These are phyloP conservation scores for Teunomyces barrocoloradensis DNA, from an alignment of 805 yeast genomes.

Conservation along the genomic window DNA sequence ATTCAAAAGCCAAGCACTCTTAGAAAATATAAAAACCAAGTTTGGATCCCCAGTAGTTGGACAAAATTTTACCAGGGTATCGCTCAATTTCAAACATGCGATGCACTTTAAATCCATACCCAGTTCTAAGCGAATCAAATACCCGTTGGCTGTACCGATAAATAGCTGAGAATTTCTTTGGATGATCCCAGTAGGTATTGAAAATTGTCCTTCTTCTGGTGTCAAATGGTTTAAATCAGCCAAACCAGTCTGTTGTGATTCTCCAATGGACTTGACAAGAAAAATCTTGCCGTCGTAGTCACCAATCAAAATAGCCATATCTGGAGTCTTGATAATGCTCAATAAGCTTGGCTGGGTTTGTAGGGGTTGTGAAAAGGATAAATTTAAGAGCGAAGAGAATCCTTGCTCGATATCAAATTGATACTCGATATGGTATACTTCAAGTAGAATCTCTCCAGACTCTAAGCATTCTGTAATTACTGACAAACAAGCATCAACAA, in stretches of 20 bases:
- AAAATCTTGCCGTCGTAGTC: background rate
- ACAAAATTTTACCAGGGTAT: constrained; percentile 22
- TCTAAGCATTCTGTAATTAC: constrained; percentile 14
- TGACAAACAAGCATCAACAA: constrained; percentile 9
- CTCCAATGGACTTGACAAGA: background rate
- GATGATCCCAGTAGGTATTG: constrained; percentile 22
- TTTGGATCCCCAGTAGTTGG: constrained; percentile 14
- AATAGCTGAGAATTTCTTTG: constrained; percentile 9
- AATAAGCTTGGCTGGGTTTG: constrained; percentile 5
- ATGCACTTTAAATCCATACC: constrained; percentile 9
- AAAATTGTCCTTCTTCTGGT: constrained; percentile 5
- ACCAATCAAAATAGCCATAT: background rate
- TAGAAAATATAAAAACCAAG: constrained; percentile 24
- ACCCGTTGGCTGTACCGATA: constrained; percentile 36
- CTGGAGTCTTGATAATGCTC: background rate
- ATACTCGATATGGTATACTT: constrained; percentile 5
- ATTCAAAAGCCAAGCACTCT: constrained; percentile 34
- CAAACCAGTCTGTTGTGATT: background rate
- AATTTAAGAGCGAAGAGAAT: constrained; percentile 1
- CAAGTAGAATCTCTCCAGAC: background rate
- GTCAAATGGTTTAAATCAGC: constrained; percentile 1
- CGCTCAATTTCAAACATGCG: constrained; percentile 24
- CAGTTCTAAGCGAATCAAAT: constrained; percentile 16
- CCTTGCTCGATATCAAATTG: constrained; percentile 1
- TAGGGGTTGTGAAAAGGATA: background rate